These are phyloP conservation scores for Collariella sp. DNA, from an alignment of 495 filamentous ascomycete species.

Conservation along the genomic window DNA sequence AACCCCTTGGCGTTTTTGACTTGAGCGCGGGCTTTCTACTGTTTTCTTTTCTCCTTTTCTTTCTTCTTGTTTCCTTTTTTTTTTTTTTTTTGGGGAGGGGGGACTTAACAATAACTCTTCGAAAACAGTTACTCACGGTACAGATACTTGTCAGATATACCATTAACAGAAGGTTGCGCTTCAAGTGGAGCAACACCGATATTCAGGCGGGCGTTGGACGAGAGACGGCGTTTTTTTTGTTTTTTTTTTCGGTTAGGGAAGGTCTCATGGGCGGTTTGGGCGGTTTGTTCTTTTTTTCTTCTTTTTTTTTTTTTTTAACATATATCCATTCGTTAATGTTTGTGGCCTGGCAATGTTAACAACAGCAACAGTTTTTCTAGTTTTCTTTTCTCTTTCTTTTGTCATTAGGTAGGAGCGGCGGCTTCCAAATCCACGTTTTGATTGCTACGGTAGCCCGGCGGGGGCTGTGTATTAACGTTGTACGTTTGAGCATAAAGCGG, in stretches of 20 bases:
- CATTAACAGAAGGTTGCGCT: neutral
- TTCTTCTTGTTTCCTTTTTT: too few relatives aligned
- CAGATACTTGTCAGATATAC: neutral
- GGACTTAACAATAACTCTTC: too few relatives aligned
- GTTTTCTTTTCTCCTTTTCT: too few relatives aligned
- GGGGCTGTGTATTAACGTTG: constrained; percentile 16
- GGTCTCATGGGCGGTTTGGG: neutral
- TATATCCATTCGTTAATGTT: too few relatives aligned
- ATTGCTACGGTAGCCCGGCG: neutral
- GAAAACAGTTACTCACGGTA: neutral
- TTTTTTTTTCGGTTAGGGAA: neutral
- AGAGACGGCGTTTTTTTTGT: neutral
- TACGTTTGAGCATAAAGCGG: constrained; percentile 1
- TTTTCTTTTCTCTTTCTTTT: neutral
- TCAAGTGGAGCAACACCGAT: neutral
- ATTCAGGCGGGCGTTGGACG: neutral
- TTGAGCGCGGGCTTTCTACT: too few relatives aligned
- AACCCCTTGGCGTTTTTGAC: too few relatives aligned
- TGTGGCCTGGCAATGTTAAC: too few relatives aligned
- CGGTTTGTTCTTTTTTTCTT: neutral
- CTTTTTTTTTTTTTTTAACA: too few relatives aligned
- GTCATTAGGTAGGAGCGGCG: neutral
- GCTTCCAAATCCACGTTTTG: constrained; percentile 1
- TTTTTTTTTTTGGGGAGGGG: too few relatives aligned
- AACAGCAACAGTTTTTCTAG: too few relatives aligned